Base-by-base conservation (phyloP, 768 basidiomycete species). In the Termitomyces sp. region DNA sequence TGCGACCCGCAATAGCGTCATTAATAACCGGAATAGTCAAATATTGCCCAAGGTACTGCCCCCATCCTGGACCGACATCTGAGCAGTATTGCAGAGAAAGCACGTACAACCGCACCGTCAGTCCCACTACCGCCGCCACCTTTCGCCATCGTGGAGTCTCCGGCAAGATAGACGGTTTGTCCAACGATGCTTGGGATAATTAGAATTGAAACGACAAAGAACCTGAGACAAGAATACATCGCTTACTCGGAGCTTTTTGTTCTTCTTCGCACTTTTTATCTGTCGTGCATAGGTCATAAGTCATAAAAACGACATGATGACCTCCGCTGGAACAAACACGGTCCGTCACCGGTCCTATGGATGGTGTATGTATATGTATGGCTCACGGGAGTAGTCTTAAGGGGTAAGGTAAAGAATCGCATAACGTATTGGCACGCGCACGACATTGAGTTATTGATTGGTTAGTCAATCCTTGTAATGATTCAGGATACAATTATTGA, bases 111-210 rank as follows among this genome's bases (percentile, higher is more conserved):
- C 8, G n/a, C 24, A 69, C 74, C 72, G 48, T 75, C 71, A 16
- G 73, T 70, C 14, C 74, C 74, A 37, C 65, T 61, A 20, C 76
- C 72, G 36, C 73, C 73, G 43, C 77, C 73, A 53, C 69, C 69
- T 46, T 58, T 63, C 1, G 77, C 77, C 78, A 76, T 77, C 4
- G 76, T 79, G 10, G 73, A 75, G 60, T 79, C 77, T 9, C 78
- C 77, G 0, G 76, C 77, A 42, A 77, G 58, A 55, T 76, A 78
- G 14, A 79, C 69, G 16, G 72, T 77, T 57, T 76, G 74, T 9
- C 65, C 71, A 58, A 54, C 61, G 39, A 63, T 66, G 46, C 56
- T 46, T 5, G 58, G 44, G 44, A 56, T 46, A 42, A 59, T 58
- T 7, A 55, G 53, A 26, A 18, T 61, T 44, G 48, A 62, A 46